Conservation (phyloP, 1,284 basidiomycete species). For the Retiboletus flavoniger region DNA sequence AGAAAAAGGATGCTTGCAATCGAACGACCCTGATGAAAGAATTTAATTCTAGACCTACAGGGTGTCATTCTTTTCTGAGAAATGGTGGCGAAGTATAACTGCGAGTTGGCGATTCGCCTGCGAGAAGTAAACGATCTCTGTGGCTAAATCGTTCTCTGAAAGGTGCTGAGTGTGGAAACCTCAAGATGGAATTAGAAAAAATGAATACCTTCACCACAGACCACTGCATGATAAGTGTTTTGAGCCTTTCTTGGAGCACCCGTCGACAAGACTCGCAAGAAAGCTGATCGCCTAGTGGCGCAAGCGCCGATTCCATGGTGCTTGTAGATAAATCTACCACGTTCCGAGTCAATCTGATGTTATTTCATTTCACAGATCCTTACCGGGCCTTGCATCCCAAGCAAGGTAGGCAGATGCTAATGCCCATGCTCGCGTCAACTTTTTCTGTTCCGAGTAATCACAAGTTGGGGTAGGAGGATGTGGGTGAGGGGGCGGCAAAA, state of each 20-base stretch:
- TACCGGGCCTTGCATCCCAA: constrained; percentile 68
- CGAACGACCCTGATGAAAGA: background rate
- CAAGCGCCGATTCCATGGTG: constrained; percentile 59
- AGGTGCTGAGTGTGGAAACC: constrained; percentile 11
- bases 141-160: constrained; percentile 35
- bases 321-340: constrained; percentile 55
- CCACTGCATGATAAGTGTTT: constrained; percentile 70
- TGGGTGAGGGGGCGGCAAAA: constrained; percentile 59
- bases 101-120: background rate
- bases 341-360: constrained; percentile 11
- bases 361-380: constrained; percentile 9
- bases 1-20: constrained; percentile 1
- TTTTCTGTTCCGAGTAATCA: constrained; percentile 62
- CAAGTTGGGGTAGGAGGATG: constrained; percentile 58
- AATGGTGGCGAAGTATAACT: constrained; percentile 11
- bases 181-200: background rate
- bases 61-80: background rate
- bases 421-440: constrained; percentile 62
- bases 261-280: constrained; percentile 60
- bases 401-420: constrained; percentile 65
- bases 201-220: constrained; percentile 65
- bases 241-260: constrained; percentile 62
- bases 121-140: background rate
- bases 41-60: background rate
- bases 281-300: constrained; percentile 57